Evolutionary conservation across 139 green algal species (phyloP), one percentile per base, ranked within the genome.

Genomic region (Chlorella sorokiniana): DNA sequence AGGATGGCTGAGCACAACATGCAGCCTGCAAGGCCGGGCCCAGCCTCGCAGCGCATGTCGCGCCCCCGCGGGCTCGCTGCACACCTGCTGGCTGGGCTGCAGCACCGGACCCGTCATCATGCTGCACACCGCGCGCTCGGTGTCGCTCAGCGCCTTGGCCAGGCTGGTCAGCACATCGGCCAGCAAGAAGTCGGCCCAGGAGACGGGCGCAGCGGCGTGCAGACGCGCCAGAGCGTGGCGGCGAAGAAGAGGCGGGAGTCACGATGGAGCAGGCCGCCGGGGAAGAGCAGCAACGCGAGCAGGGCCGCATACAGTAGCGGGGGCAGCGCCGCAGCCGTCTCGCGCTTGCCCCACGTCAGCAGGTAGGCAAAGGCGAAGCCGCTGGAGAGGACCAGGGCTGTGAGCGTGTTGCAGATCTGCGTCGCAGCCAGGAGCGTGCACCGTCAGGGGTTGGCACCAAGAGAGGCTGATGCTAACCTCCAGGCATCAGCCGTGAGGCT

Each of bases 181-280:
- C 44, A 99, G 81, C 56, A 99, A 83, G 81, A 99, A 99, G 81
- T 99, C 96, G 2, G 94, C 84, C 89, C 96, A 99, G 7, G 80
- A 85, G 48, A 99, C 93, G 35, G 88, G 67, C 92, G 82, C 27
- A 96, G 9, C 2, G 94, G 94, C 40, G 93, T 87, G 35, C 91
- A 69, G 44, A 94, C 92, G 1, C 89, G 83, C 69, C 76, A 81
- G n/a, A 92, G 37, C 6, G 93, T 96, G 8, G 44, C 31, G 1
- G 63, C 72, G 61, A 97, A 95, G 73, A 93, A 93, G 35, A 86
- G 73, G 22, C 93, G 71, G 7, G 79, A 80, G 31, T 88, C 89
- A 68, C 56, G 76, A 33, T 65, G 41, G 3, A 94, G 67, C 31
- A 83, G 33, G 14, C 40, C 1, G 4, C 68, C 37, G 10, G 91